Evolutionary conservation across 2,329 filamentous ascomycete genomes (phyloP), one percentile per base, ranked within the genome.

Genomic region (Paraconiothyrium sp.): DNA sequence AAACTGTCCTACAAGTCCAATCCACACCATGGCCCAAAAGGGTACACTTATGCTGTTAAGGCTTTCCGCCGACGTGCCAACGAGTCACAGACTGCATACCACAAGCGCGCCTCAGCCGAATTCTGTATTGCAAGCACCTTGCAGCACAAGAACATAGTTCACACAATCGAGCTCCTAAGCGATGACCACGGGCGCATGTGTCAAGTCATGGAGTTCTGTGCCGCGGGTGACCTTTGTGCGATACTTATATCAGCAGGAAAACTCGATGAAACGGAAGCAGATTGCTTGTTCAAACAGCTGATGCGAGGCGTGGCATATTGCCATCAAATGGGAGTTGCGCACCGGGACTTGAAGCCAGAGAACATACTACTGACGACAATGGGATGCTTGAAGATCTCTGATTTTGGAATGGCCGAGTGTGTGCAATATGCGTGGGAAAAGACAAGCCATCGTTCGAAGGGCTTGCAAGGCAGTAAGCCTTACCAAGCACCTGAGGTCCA

Each of bases 361-460:
- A 99, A 99, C 70, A 85, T 99, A 11, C 88, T 99, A 0, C 85
- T 99, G 59, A 99, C 95, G 3, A 95, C 92, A 0, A 92, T 93
- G 67, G 95, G 95, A 60, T 92, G 89, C 13, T 87, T 99, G 69
- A 99, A 99, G 76, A 99, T 99, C 67, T 98, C 95, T 30, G 95
- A 99, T 78, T 99, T 99, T 72, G 95, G 95, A 64, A 99, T 98
- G 72, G 95, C 95, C 73, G 95, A 99, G 80, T 99, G 95, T 80
- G 98, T 99, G 86, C 91, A 95, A 59, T 98, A 98, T 94, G 95
- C 95, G 2, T 99, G 95, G 95, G 95, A 99, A 80, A 94, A 93
- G 57, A 94, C 97, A 78, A 91, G 95, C 20, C 95, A 98, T 80
- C 97, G 98, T 94, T 97, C 97, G 4, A 94, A 93, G 41, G 95